Percentiles rank a stretch among this genome's conserved stretches.
Conservation (phyloP, 768 basidiomycete species). For the Leccinellum albellum region DNA sequence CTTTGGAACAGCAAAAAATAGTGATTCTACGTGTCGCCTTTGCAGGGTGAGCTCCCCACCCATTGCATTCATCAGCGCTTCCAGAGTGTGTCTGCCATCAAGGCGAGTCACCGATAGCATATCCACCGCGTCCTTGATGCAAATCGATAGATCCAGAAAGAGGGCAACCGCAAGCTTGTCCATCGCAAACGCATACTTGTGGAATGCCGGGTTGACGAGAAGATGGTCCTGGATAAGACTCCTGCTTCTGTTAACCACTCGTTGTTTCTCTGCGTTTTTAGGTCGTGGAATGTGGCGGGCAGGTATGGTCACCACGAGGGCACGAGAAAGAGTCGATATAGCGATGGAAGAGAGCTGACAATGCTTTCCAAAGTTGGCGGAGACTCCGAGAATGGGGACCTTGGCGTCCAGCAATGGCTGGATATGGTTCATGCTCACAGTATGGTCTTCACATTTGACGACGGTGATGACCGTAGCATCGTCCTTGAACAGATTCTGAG, state of each 20-base stretch:
- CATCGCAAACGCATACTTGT: conserved; percentile 44
- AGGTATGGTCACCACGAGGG: conserved; percentile 35
- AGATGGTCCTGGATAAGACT: conserved; percentile 31
- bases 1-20: conserved; percentile 28
- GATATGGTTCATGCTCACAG: conserved; percentile 22
- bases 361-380: conserved; percentile 38
- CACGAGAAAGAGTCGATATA: conserved; percentile 34
- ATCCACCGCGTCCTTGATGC: conserved; percentile 38
- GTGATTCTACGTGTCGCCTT: conserved; percentile 20
- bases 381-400: conserved; percentile 35
- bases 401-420: conserved; percentile 29
- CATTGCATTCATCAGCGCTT: conserved; percentile 34
- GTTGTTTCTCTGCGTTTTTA: background rate
- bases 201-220: conserved; percentile 25
- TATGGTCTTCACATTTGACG: conserved; percentile 23
- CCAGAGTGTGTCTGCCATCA: conserved; percentile 29
- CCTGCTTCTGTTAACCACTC: conserved; percentile 7
- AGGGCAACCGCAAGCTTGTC: conserved; percentile 42
- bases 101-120: conserved; percentile 33
- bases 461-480: conserved; percentile 27
- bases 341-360: conserved; percentile 37
- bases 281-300: conserved; percentile 7
- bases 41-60: conserved; percentile 34
- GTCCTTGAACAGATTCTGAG: background rate
- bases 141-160: conserved; percentile 35